Conservation (phyloP, 2,329 filamentous ascomycete genomes). For the Chaetomiaceae sp. region DNA sequence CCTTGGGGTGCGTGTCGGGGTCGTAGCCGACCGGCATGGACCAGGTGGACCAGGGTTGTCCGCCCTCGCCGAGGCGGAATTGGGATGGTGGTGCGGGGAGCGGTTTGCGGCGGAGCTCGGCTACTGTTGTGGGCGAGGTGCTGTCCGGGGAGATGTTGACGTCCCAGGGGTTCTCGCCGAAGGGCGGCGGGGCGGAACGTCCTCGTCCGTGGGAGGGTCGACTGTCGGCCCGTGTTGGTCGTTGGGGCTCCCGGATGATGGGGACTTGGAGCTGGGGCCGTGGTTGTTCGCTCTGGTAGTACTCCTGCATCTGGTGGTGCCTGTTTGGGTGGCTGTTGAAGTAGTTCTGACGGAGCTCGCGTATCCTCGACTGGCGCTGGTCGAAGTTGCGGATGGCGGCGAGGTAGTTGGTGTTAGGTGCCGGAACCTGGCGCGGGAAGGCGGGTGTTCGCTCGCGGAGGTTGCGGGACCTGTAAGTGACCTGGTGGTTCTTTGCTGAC, state of each 20-base stretch:
- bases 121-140: constrained; percentile 17
- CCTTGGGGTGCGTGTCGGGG: constrained; percentile 26
- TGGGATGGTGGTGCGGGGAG: constrained; percentile 35
- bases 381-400: constrained; percentile 25
- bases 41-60: constrained; percentile 41
- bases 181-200: constrained; percentile 43
- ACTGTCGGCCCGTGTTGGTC: constrained; percentile 24
- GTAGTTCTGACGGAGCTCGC: constrained; percentile 17
- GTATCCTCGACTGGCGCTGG: constrained; percentile 25
- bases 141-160: constrained; percentile 18
- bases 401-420: constrained; percentile 42
- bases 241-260: constrained; percentile 19
- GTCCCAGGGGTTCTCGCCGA: constrained; percentile 44
- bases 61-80: constrained; percentile 42
- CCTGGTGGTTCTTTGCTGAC: constrained; percentile 37
- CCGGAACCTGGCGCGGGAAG: constrained; percentile 41
- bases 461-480: constrained; percentile 43
- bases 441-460: constrained; percentile 36
- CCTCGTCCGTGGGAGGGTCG: constrained; percentile 38
- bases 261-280: constrained; percentile 14
- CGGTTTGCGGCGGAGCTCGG: constrained; percentile 35
- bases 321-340: constrained; percentile 9
- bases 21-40: constrained; percentile 31
- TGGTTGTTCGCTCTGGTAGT: constrained; percentile 19
- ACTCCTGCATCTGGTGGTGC: constrained; percentile 24